phyloP scores from a whole-genome alignment of 1,284 basidiomycete species.

The Afroboletus lepidellus region DNA sequence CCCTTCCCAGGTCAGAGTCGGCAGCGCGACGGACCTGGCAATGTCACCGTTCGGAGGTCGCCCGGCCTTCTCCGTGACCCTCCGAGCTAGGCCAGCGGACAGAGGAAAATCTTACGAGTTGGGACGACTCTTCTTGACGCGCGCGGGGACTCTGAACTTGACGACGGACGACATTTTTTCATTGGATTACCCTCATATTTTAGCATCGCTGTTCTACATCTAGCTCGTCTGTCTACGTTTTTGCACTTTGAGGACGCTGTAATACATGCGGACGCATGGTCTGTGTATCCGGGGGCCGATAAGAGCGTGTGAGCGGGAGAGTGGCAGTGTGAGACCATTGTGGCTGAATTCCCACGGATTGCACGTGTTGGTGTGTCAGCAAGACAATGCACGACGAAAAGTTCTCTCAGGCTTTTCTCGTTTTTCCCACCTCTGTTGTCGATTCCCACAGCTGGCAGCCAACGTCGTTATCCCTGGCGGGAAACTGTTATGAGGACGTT shows the following conservation, averaged over 20 bases:
- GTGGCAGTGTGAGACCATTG: slow-evolving; percentile 20
- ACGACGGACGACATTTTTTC: slow-evolving; percentile 23
- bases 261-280: slow-evolving; percentile 14
- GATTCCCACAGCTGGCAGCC: slow-evolving; percentile 41
- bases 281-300: background rate
- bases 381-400: slow-evolving; percentile 18
- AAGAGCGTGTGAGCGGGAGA: background rate
- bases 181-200: slow-evolving; percentile 20
- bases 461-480: slow-evolving; percentile 40
- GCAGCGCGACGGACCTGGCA: slow-evolving; percentile 27
- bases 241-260: slow-evolving; percentile 14
- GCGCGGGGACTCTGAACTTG: slow-evolving; percentile 19
- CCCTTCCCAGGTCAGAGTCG: slow-evolving; percentile 46
- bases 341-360: slow-evolving; percentile 30
- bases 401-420: slow-evolving; percentile 30
- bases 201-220: slow-evolving; percentile 7
- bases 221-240: background rate
- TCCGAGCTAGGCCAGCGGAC: slow-evolving; percentile 25
- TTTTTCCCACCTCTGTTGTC: slow-evolving; percentile 40
- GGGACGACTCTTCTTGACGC: slow-evolving; percentile 20
- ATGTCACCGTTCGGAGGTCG: slow-evolving; percentile 25
- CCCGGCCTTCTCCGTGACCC: slow-evolving; percentile 30
- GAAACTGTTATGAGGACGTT: slow-evolving; percentile 42
- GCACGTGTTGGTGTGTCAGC: slow-evolving; percentile 31
- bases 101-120: background rate